Evolutionary conservation across 257 asterid species (phyloP).

Genomic region (Nicotiana knightiana): DNA sequence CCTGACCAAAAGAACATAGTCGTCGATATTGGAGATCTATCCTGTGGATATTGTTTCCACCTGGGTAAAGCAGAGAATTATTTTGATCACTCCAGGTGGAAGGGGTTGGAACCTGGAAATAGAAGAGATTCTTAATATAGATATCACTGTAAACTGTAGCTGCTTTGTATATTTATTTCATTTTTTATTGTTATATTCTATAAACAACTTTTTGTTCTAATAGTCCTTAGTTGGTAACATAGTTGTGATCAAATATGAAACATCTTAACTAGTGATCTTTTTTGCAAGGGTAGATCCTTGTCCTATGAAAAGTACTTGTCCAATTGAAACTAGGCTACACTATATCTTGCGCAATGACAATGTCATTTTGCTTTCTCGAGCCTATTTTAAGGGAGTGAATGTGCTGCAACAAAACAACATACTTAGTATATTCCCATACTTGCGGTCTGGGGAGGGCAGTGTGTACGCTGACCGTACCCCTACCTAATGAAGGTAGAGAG

Average conservation of each 20-base stretch:
- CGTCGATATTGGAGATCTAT: no score
- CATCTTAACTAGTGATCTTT: background rate
- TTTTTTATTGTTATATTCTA: background rate
- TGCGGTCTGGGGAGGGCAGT: no score
- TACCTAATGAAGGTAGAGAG: no score
- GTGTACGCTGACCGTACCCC: no score
- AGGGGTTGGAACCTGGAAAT: background rate
- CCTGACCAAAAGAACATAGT: background rate
- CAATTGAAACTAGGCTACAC: no score
- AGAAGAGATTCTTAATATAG: background rate
- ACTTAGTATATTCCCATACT: no score
- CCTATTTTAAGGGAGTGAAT: no score
- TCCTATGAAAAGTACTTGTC: no score
- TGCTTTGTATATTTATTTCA: background rate
- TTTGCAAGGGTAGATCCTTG: background rate
- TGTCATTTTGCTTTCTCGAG: no score
- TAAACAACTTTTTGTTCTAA: background rate
- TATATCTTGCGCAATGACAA: no score
- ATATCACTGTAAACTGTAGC: background rate
- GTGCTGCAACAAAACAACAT: no score
- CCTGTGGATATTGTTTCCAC: background rate
- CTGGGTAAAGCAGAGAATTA: background rate
- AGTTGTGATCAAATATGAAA: background rate
- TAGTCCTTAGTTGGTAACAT: background rate
- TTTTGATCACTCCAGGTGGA: background rate